Evolutionary conservation across 192 early-diverging fungal species (phyloP), one percentile per base, ranked within the genome.

Genomic region (Backusella sp.): DNA sequence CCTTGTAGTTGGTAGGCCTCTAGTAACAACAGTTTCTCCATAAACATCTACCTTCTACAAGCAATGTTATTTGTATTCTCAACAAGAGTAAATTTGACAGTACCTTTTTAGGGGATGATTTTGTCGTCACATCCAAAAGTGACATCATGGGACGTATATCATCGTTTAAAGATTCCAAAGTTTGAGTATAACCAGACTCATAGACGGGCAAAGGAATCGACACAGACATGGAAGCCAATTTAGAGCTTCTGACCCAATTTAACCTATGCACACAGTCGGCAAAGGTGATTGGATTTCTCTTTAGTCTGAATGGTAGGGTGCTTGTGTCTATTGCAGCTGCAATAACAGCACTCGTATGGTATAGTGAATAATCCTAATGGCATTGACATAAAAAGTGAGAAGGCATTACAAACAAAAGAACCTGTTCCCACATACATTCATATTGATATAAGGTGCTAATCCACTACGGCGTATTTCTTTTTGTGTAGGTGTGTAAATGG

Each of bases 321-420:
- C 78, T 79, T 6, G 84, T 84, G 70, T 90, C 88, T 14, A 88
- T 87, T 14, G 82, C 88, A 0, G 87, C 77, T 4, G 88, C 86
- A 32, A 88, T 74, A 41, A 88, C 75, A 0, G 87, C 82, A 62
- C 88, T 90, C 11, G 88, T 85, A 65, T 90, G 88, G 70, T 88
- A 90, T n/a, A 32, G 65, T 26, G 41, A 81, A 44, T 84, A 84
- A 70, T 34, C 66, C 72, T 73, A 49, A 75, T 15, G 66, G 53
- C 17, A 49, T 7, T n/a, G 28, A 32, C 12, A 68, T 68, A 68
- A 35, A 9, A 35, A 17, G n/a, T 28, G n/a, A 11, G 2, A 44
- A 19, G 59, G 53, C 14, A 37, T 2, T 56, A 19, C 21, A 46
- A 67, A 35, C n/a, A 14, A 74, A 70, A 21, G n/a, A 21, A 52